These are phyloP conservation scores for Oenanthe javanica DNA, from an alignment of 140 eudicot genomes.

Conservation along the genomic window DNA sequence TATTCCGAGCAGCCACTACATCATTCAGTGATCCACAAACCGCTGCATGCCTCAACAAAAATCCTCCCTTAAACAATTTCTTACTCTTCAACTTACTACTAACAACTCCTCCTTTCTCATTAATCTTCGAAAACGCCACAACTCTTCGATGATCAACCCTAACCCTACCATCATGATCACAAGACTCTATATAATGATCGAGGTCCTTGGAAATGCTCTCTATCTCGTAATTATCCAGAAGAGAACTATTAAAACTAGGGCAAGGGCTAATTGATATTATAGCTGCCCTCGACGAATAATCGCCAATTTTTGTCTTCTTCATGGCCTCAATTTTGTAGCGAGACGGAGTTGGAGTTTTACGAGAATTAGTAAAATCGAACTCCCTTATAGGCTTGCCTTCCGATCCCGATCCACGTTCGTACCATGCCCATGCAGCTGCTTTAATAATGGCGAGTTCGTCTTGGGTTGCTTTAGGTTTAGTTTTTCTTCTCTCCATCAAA, in stretches of 20 bases:
- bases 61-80: conserved; percentile 11
- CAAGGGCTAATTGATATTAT: not conserved
- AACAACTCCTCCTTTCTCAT: not conserved
- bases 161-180: conserved; percentile 8
- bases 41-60: conserved; percentile 19
- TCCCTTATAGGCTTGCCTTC: conserved; percentile 29
- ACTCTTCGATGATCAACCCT: conserved; percentile 11
- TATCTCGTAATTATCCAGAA: conserved; percentile 49
- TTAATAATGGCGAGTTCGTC: conserved; percentile 41
- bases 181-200: conserved; percentile 30
- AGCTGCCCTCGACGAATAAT: not conserved
- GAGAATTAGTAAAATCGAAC: conserved; percentile 18
- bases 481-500: not conserved
- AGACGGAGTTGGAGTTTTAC: conserved; percentile 30
- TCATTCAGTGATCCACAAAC: conserved; percentile 31
- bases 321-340: conserved; percentile 60
- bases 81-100: conserved; percentile 18
- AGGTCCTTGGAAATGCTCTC: conserved; percentile 43
- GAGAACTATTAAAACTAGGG: conserved; percentile 24
- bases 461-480: not conserved
- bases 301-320: not conserved
- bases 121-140: not conserved
- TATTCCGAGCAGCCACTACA: conserved; percentile 20
- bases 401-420: conserved; percentile 53
- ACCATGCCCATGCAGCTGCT: conserved; percentile 86